phyloP scores from a whole-genome alignment of 2,329 filamentous ascomycete genomes.

The Xylaria sp. region DNA sequence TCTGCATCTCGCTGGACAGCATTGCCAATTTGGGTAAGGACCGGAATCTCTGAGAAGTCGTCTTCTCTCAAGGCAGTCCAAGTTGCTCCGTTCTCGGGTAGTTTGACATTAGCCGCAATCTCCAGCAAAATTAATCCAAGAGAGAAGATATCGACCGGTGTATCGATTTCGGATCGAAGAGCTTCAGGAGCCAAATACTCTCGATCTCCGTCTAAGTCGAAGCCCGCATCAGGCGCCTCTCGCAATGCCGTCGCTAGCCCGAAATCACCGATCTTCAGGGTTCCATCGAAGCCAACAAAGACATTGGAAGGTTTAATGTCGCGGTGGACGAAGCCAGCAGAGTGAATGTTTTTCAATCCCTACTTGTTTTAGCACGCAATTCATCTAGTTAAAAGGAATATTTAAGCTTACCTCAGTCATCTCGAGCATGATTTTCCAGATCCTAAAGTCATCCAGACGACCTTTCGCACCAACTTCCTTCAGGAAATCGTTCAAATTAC shows the following conservation, averaged over 20 bases:
- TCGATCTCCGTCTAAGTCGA: conserved; percentile 90
- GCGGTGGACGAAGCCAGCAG: conserved; percentile 85
- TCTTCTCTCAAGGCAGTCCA: conserved; percentile 92
- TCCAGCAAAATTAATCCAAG: conserved; percentile 95
- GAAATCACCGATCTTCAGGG: conserved; percentile 88
- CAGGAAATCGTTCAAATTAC: conserved; percentile 87
- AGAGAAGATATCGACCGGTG: conserved; percentile 92
- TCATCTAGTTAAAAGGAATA: background rate
- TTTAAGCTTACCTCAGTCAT: conserved; percentile 74
- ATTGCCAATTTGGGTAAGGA: conserved; percentile 81
- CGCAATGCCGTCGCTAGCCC: conserved; percentile 73
- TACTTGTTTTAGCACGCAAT: conserved; percentile 51
- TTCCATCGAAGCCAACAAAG: conserved; percentile 82
- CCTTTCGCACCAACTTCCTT: conserved; percentile 84
- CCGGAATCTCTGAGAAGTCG: conserved; percentile 88
- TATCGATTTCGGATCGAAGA: conserved; percentile 85
- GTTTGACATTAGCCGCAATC: conserved; percentile 90
- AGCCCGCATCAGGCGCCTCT: conserved; percentile 63
- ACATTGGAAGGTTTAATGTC: conserved; percentile 89
- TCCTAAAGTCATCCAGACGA: conserved; percentile 93
- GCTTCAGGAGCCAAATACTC: conserved; percentile 97
- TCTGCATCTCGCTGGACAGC: conserved; percentile 79
- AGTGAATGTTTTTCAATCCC: conserved; percentile 91
- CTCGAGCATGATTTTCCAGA: conserved; percentile 97
- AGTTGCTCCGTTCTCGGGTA: conserved; percentile 90